Evolutionary conservation across 306 rosid genomes (phyloP).

Genomic region (Quercus alba): DNA sequence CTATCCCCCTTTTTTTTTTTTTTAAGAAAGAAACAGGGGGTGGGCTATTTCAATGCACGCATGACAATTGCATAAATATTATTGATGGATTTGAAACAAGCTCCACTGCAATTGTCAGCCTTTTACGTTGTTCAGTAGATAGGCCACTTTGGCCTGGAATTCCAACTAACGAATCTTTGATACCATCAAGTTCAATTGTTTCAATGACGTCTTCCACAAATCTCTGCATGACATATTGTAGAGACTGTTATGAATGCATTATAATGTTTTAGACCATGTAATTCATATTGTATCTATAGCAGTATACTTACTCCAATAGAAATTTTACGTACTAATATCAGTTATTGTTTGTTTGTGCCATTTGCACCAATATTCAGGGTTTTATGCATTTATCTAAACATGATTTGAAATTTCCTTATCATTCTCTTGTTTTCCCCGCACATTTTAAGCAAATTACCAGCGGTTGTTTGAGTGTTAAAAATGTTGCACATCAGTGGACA

Average conservation of each 20-base stretch:
- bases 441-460: not conserved
- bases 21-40: too few relatives aligned
- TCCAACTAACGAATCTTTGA: constrained; percentile 67
- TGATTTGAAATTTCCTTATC: not conserved
- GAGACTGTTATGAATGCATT: constrained; percentile 10
- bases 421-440: not conserved
- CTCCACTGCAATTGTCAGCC: constrained; percentile 82
- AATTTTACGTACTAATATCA: not conserved
- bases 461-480: not conserved
- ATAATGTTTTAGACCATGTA: not conserved
- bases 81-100: constrained; percentile 83
- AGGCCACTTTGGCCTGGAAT: constrained; percentile 65
- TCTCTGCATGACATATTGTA: constrained; percentile 39
- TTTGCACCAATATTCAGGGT: not conserved
- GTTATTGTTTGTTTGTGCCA: not conserved
- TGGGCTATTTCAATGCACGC: too few relatives aligned
- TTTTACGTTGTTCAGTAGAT: constrained; percentile 76
- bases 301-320: not conserved
- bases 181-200: constrained; percentile 68
- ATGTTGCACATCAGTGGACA: not conserved
- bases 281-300: not conserved
- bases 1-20: too few relatives aligned
- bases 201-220: constrained; percentile 74
- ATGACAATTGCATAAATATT: constrained; percentile 46
- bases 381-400: not conserved